Evolutionary conservation across 2,329 filamentous ascomycete genomes (phyloP).

Genomic region (Lomentospora prolificans): DNA sequence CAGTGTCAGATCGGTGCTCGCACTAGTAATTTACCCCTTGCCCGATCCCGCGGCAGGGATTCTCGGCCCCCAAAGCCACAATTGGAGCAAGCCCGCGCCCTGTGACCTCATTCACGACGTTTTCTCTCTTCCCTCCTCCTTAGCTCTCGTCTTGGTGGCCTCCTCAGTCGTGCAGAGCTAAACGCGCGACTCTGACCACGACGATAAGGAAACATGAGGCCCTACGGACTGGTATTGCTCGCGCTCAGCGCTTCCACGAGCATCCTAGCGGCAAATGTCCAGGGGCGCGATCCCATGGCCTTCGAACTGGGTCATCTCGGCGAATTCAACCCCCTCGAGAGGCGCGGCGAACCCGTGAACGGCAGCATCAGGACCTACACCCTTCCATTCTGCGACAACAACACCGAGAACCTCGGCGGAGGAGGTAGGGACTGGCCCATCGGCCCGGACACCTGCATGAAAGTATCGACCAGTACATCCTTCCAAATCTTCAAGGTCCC

Average conservation of each 20-base stretch:
- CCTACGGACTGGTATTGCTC: neutral
- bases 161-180: no score
- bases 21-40: no score
- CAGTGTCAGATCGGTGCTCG: no score
- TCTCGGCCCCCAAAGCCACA: no score
- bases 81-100: no score
- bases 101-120: no score
- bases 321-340: neutral
- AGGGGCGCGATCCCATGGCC: neutral
- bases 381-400: conserved; percentile 9
- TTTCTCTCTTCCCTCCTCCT: no score
- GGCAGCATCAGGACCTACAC: conserved; percentile 11
- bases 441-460: conserved; percentile 11
- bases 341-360: neutral
- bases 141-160: no score
- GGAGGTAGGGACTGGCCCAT: conserved; percentile 7
- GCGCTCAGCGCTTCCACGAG: neutral
- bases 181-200: no score
- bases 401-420: neutral
- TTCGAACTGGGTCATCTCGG: neutral
- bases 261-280: neutral
- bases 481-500: conserved; percentile 11
- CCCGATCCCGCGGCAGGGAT: no score
- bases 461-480: conserved; percentile 9
- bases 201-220: no score